Percentiles rank a stretch among this genome's conserved stretches.
These are phyloP conservation scores for Cubamyces lactineus DNA, from an alignment of 768 basidiomycete species.

Conservation along the genomic window DNA sequence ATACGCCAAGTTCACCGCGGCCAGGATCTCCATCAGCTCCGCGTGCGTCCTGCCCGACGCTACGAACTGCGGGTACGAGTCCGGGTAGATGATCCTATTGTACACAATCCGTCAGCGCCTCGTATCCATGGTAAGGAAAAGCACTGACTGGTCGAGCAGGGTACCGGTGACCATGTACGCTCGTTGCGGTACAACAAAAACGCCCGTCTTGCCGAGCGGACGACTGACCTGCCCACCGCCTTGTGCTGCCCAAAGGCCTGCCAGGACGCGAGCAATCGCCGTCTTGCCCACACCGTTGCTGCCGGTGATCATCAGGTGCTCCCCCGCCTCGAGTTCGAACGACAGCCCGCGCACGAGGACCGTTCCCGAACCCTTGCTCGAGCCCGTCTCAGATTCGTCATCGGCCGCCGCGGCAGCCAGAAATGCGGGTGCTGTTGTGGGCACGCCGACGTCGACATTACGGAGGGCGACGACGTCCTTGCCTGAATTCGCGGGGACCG, in stretches of 20 bases:
- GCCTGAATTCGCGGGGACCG: constrained; percentile 46
- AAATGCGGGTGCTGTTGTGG: constrained; percentile 22
- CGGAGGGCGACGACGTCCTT: constrained; percentile 60
- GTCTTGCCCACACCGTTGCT: constrained; percentile 94
- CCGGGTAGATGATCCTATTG: constrained; percentile 80
- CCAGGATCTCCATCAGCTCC: constrained; percentile 77
- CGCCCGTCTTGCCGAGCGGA: constrained; percentile 50
- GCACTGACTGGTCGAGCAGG: constrained; percentile 76
- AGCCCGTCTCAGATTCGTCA: constrained; percentile 26
- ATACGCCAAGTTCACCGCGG: constrained; percentile 83
- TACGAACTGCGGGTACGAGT: constrained; percentile 76
- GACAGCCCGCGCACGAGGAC: constrained; percentile 71
- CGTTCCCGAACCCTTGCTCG: constrained; percentile 37
- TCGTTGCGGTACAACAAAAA: constrained; percentile 91
- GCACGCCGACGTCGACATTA: constrained; percentile 74
- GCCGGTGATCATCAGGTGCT: constrained; percentile 93
- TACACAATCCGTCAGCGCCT: neutral
- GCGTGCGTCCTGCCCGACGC: constrained; percentile 60
- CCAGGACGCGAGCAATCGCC: constrained; percentile 83
- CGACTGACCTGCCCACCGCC: constrained; percentile 37
- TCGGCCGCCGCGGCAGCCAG: constrained; percentile 8
- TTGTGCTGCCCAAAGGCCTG: constrained; percentile 82
- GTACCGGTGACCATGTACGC: constrained; percentile 91
- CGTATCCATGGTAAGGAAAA: neutral
- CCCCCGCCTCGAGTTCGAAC: constrained; percentile 64